These are phyloP conservation scores for Mycena olivaceomarginata DNA, from an alignment of 768 basidiomycete species.

Conservation along the genomic window DNA sequence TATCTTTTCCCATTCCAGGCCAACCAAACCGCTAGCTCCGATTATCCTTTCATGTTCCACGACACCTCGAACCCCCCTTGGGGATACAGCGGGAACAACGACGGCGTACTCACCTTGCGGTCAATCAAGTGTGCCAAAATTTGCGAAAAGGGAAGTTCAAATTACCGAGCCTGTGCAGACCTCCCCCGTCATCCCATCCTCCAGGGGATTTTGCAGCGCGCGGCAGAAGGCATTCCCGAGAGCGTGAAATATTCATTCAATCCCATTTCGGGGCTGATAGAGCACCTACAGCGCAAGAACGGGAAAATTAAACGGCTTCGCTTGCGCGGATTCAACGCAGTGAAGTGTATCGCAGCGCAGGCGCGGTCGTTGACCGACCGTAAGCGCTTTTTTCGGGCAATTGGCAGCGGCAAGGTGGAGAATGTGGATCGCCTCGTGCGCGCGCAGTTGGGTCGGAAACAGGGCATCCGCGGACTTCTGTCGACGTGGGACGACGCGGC, in stretches of 20 bases:
- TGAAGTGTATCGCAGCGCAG: background rate
- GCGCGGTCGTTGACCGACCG: background rate
- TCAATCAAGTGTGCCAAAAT: too few relatives aligned
- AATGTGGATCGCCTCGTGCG: conserved; percentile 18
- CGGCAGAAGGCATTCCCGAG: conserved; percentile 2
- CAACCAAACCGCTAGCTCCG: too few relatives aligned
- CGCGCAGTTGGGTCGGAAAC: background rate
- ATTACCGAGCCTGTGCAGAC: too few relatives aligned
- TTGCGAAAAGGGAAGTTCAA: too few relatives aligned
- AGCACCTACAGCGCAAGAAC: conserved; percentile 11
- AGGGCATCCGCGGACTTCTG: conserved; percentile 39
- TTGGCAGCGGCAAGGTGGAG: conserved; percentile 20
- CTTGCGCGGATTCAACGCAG: background rate
- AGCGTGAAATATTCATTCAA: background rate
- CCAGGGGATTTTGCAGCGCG: conserved; percentile 7
- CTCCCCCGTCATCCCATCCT: too few relatives aligned
- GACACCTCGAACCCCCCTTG: too few relatives aligned
- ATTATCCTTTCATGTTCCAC: too few relatives aligned
- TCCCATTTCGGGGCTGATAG: background rate
- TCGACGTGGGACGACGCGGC: conserved; percentile 29
- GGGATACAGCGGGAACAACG: too few relatives aligned
- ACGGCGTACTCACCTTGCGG: too few relatives aligned
- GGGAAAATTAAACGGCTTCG: conserved; percentile 10
- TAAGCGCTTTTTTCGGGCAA: conserved; percentile 14
- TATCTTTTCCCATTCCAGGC: too few relatives aligned